Evolutionary conservation across 495 filamentous ascomycete species (phyloP), one percentile per base, ranked within the genome.

Genomic region (Aspergillus funiculosus): DNA sequence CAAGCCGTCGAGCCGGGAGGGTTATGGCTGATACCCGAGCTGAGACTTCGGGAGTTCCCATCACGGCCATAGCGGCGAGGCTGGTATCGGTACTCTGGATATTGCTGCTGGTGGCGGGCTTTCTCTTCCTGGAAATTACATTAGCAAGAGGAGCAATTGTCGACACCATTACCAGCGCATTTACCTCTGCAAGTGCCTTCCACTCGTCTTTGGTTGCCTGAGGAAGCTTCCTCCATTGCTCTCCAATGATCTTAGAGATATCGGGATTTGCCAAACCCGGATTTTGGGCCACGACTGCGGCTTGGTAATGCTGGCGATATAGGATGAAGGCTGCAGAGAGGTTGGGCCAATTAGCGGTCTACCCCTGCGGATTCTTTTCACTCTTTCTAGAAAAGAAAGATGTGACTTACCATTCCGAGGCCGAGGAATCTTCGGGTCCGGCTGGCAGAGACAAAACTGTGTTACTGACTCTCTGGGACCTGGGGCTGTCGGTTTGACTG

Each of bases 231-330:
- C 81, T 78, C 92, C 92, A 98, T 76, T 88, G 82, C 57, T 90
- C 83, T 31, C 94, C 92, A 57, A 97, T 95, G 53, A 96, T 92
- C 67, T 97, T 97, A 27, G 92, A 97, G 47, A 98, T 95, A 38
- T 98, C 89, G 4, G 92, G 92, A 65, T 98, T 98, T 25, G 94
- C 81, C 51, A 95, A 79, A 30, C 89, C 88, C 5, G 90, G 92
- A 58, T 96, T 75, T 54, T 86, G 79, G 8, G 81, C 74, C 6
- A 91, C 85, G 7, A 96, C 85, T 6, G 76, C 68, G 5, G 82
- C 80, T 68, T 97, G 92, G 58, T 92, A 82, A 63, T 94, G 87
- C 61, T 97, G 92, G 21, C 92, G 86, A 68, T 95, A 98, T 54
- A 98, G 77, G 54, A 98, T 98, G 66, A 98, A 98, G 26, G 94